Percentiles rank a stretch among this genome's conserved stretches.
Conservation (phyloP, 2,329 filamentous ascomycete genomes). For the Clonostachys chloroleuca region DNA sequence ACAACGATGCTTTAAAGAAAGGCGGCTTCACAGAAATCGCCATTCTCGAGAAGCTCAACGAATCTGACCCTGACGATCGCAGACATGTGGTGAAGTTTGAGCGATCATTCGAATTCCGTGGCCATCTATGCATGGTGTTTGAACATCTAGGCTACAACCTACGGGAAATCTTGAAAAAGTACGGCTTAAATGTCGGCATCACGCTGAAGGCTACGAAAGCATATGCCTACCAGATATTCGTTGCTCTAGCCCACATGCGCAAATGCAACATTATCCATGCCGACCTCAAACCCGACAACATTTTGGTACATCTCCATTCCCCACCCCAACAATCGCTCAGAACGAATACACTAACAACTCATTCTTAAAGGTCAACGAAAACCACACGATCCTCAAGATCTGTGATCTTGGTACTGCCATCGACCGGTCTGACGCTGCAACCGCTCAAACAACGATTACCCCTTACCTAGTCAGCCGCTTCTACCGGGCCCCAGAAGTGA, state of each 20-base stretch:
- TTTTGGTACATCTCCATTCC: constrained; percentile 53
- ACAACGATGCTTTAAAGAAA: constrained; percentile 89
- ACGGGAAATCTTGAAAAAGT: constrained; percentile 91
- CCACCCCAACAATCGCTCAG: neutral
- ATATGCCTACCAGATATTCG: constrained; percentile 92
- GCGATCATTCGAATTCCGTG: constrained; percentile 87
- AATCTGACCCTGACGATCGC: constrained; percentile 80
- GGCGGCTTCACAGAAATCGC: constrained; percentile 93
- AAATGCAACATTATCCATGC: constrained; percentile 93
- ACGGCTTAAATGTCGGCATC: constrained; percentile 90
- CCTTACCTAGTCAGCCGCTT: constrained; percentile 96
- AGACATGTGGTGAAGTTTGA: constrained; percentile 90
- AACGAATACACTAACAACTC: constrained; percentile 13
- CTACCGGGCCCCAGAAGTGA: constrained; percentile 95
- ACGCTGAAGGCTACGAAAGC: constrained; percentile 81
- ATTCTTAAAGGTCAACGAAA: constrained; percentile 63
- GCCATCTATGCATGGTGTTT: constrained; percentile 94
- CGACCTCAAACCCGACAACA: constrained; percentile 97
- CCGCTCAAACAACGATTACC: constrained; percentile 76
- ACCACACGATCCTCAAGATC: constrained; percentile 81
- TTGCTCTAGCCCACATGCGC: constrained; percentile 80
- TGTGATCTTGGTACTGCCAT: constrained; percentile 97
- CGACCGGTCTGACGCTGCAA: constrained; percentile 72
- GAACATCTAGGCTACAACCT: constrained; percentile 93
- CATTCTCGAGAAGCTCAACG: constrained; percentile 82